Evolutionary conservation across 139 green algal species (phyloP).

Genomic region (Tetradesmus obliquus): DNA sequence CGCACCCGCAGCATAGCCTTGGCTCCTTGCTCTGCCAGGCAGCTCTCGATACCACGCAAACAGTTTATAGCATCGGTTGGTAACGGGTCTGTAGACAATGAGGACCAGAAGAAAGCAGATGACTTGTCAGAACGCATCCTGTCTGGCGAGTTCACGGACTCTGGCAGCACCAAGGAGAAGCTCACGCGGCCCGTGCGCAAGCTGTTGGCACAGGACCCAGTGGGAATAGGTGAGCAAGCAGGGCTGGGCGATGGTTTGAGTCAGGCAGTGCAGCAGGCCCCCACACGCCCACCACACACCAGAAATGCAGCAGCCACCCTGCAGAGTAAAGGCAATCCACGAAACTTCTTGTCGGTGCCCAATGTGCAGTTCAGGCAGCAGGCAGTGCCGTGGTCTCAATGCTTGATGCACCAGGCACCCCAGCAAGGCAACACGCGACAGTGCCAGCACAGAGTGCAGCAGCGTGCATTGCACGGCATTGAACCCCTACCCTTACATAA

Average conservation of each 20-base stretch:
- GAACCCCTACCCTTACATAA: too few relatives aligned
- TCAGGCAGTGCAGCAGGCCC: background rate
- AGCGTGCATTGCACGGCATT: background rate
- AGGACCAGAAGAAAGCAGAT: conserved; percentile 17
- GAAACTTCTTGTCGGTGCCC: background rate
- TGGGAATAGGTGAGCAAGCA: conserved; percentile 66
- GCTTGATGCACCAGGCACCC: background rate
- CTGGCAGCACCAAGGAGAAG: conserved; percentile 83
- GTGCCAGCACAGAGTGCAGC: background rate
- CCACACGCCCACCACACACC: background rate
- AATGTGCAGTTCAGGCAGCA: background rate
- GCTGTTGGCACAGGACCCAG: conserved; percentile 74
- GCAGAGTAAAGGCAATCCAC: background rate
- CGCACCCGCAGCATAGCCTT: background rate
- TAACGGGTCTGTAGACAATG: background rate
- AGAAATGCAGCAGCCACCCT: background rate
- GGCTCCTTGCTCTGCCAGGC: background rate
- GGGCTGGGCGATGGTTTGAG: background rate
- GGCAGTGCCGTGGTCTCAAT: background rate
- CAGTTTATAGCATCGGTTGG: background rate
- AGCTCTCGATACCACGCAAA: background rate
- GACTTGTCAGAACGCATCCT: conserved; percentile 68
- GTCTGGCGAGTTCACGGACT: conserved; percentile 82
- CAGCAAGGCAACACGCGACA: background rate
- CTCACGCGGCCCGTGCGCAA: conserved; percentile 78